Percentiles rank a stretch among this genome's conserved stretches.
These are phyloP conservation scores for Neurospora discreta DNA, from an alignment of 495 filamentous ascomycete species.

Conservation along the genomic window DNA sequence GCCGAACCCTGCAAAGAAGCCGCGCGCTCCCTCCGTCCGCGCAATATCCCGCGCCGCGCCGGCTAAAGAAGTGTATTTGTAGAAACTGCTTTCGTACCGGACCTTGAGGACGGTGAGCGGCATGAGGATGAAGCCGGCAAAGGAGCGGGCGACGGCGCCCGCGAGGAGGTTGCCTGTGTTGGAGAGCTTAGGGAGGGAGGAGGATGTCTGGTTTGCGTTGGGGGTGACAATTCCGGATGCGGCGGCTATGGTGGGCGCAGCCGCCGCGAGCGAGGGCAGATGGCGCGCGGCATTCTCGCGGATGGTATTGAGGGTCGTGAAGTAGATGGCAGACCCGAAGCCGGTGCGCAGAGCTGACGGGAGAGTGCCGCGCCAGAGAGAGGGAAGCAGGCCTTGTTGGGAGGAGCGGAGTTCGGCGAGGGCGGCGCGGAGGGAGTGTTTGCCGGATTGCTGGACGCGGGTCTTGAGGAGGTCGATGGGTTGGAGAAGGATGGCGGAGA, in stretches of 20 bases:
- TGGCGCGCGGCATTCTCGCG: conserved; percentile 53
- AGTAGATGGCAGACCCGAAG: conserved; percentile 88
- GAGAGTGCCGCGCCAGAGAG: conserved; percentile 90
- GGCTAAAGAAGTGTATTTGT: conserved; percentile 68
- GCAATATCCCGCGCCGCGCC: conserved; percentile 67
- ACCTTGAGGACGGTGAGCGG: conserved; percentile 96
- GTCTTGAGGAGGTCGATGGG: conserved; percentile 96
- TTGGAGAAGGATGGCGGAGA: conserved; percentile 82
- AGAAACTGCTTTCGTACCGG: conserved; percentile 78
- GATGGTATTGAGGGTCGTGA: conserved; percentile 74
- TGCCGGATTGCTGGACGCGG: conserved; percentile 70
- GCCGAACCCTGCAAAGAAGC: conserved; percentile 89
- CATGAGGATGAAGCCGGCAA: conserved; percentile 87
- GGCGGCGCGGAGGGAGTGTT: conserved; percentile 52
- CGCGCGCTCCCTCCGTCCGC: conserved; percentile 58
- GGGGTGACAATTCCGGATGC: neutral
- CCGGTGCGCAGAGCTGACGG: conserved; percentile 89
- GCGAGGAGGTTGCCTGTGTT: conserved; percentile 77
- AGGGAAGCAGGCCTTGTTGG: conserved; percentile 41
- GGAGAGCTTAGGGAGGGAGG: conserved; percentile 71
- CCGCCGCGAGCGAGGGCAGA: conserved; percentile 25
- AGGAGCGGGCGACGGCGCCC: conserved; percentile 71
- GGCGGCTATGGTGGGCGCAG: neutral
- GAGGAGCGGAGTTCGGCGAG: conserved; percentile 57
- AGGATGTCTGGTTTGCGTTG: conserved; percentile 40